A percentile compares a stretch with the other conserved stretches of the same genome.
phyloP scores from a whole-genome alignment of 2,329 filamentous ascomycete genomes.

The Colletotrichum filicis region DNA sequence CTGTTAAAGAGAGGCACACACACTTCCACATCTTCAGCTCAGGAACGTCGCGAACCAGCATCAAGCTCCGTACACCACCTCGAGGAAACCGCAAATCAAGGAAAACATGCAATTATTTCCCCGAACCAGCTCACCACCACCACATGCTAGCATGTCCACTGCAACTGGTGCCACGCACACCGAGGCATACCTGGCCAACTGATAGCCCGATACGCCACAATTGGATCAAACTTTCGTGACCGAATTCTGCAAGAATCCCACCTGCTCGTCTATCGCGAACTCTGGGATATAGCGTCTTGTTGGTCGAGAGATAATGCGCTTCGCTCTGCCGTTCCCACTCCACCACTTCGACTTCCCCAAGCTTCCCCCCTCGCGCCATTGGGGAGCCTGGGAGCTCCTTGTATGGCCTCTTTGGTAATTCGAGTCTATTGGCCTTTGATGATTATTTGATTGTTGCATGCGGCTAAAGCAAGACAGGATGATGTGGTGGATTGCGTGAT shows the following conservation, averaged over 20 bases:
- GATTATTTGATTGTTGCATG: slow-evolving; percentile 3
- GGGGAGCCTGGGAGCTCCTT: slow-evolving; percentile 7
- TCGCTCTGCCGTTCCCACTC: slow-evolving; percentile 10
- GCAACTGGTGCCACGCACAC: slow-evolving; percentile 8
- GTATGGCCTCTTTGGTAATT: not conserved
- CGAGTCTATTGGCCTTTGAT: not conserved
- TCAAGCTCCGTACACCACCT: slow-evolving; percentile 25
- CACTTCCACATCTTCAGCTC: slow-evolving; percentile 12
- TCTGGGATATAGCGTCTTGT: not conserved
- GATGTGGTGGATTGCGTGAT: slow-evolving; percentile 14
- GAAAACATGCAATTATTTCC: slow-evolving; percentile 20
- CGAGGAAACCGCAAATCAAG: not conserved
- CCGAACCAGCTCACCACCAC: slow-evolving; percentile 13
- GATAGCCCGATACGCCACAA: slow-evolving; percentile 12
- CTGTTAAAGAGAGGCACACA: not conserved
- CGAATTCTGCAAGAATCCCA: slow-evolving; percentile 25
- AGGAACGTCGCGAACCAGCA: slow-evolving; percentile 34
- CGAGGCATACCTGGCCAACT: not conserved
- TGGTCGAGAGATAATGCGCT: slow-evolving; percentile 1
- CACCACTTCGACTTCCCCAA: not conserved
- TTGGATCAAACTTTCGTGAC: slow-evolving; percentile 18
- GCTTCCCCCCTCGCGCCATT: not conserved
- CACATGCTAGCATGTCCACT: not conserved
- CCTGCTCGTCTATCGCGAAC: slow-evolving; percentile 15
- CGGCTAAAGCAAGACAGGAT: slow-evolving; percentile 29